Conservation (phyloP, 305 asterid species). For the Fraxinus dipetala region DNA sequence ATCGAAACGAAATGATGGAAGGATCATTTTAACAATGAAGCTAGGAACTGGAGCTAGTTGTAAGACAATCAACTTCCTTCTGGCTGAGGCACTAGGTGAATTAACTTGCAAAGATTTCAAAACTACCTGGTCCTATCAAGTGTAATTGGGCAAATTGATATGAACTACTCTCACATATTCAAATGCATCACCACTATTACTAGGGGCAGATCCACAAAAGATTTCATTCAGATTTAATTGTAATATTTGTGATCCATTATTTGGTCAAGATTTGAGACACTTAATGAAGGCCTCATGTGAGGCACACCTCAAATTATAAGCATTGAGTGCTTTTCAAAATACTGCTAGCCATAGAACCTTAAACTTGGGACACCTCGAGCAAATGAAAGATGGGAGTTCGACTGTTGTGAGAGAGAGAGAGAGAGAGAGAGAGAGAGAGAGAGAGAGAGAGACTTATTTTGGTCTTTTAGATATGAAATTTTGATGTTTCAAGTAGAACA, state of each 20-base stretch:
- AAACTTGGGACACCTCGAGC: not conserved
- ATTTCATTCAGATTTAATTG: not conserved
- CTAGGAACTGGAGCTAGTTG: constrained; percentile 1
- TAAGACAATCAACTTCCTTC: not conserved
- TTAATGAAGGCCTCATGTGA: not conserved
- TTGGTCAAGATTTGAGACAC: not conserved
- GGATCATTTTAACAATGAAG: not conserved
- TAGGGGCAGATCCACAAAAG: not conserved
- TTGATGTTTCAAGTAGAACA: not conserved
- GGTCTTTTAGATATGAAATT: not conserved
- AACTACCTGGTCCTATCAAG: not conserved
- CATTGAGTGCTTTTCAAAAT: not conserved
- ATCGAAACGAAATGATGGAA: not conserved
- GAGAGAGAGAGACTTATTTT: not conserved
- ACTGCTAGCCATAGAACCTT: not conserved
- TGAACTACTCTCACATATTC: not conserved
- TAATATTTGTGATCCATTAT: not conserved
- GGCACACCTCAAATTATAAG: not conserved
- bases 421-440: not conserved
- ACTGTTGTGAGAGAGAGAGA: not conserved
- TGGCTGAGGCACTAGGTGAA: constrained; percentile 2
- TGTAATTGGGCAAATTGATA: not conserved
- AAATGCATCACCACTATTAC: not conserved
- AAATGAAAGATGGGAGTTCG: not conserved
- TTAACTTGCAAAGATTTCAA: not conserved